Evolutionary conservation across 2,329 filamentous ascomycete genomes (phyloP).

Genomic region (Colletotrichum salicis): DNA sequence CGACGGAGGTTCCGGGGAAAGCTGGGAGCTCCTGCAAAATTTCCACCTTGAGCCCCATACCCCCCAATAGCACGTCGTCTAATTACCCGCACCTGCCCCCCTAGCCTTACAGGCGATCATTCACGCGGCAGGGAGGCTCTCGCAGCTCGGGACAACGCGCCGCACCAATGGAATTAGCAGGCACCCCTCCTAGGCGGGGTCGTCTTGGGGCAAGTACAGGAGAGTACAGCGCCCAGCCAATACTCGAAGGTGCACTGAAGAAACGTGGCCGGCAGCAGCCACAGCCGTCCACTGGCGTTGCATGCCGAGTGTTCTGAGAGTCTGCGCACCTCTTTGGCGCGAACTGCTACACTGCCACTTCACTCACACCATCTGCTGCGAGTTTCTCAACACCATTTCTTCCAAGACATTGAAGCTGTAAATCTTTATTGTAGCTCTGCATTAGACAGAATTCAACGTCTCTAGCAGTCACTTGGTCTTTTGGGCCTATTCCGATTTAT

Average conservation of each 20-base stretch:
- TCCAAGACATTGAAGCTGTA: conserved; percentile 11
- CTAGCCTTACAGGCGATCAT: conserved; percentile 20
- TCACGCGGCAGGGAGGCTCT: conserved; percentile 26
- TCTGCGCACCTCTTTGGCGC: not conserved
- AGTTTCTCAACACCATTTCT: conserved; percentile 14
- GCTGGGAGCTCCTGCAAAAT: conserved; percentile 34
- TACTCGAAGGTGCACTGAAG: conserved; percentile 20
- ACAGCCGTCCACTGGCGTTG: conserved; percentile 11
- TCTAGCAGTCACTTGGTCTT: not conserved
- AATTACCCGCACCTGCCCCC: conserved; percentile 11
- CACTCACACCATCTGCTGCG: conserved; percentile 24
- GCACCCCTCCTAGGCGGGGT: conserved; percentile 7
- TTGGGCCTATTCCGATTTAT: conserved; percentile 13
- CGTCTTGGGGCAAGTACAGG: not conserved
- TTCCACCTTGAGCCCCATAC: conserved; percentile 27
- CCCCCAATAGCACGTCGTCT: conserved; percentile 25
- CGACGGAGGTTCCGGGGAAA: conserved; percentile 29
- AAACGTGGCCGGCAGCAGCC: conserved; percentile 23
- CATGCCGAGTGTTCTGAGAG: not conserved
- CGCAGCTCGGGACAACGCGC: conserved; percentile 9
- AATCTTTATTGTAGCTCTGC: conserved; percentile 7
- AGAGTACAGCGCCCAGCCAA: not conserved
- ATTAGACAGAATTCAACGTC: not conserved
- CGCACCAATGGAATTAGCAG: conserved; percentile 24
- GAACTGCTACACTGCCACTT: not conserved